Evolutionary conservation across 495 filamentous ascomycete species (phyloP).

Genomic region (Cercophora samala): DNA sequence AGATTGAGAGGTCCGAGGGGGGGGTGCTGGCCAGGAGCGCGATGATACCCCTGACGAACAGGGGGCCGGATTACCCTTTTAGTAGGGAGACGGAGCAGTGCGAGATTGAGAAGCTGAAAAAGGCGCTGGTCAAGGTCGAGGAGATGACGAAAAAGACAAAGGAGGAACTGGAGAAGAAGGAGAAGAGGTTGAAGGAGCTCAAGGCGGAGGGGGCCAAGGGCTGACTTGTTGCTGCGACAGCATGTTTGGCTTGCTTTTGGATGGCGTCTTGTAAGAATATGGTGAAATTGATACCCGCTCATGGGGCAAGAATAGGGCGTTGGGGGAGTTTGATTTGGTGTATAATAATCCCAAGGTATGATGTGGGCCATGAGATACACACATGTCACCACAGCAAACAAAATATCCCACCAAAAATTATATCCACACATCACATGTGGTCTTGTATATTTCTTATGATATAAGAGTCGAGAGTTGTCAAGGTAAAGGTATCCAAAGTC

Average conservation of each 20-base stretch:
- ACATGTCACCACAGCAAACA: too few species aligned
- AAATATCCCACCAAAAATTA: neutral
- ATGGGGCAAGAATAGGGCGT: constrained; percentile 4
- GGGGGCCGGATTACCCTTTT: constrained; percentile 62
- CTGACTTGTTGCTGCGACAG: too few species aligned
- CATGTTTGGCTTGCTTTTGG: too few species aligned
- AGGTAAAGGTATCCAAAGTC: neutral
- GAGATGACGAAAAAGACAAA: constrained; percentile 59
- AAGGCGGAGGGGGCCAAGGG: constrained; percentile 33
- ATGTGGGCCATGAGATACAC: too few species aligned
- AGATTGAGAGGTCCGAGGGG: constrained; percentile 36
- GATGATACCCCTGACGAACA: constrained; percentile 63
- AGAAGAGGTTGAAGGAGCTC: constrained; percentile 46
- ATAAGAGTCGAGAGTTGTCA: neutral
- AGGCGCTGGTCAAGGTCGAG: constrained; percentile 66
- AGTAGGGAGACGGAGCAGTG: constrained; percentile 68
- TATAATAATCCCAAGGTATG: too few species aligned
- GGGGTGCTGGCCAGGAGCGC: constrained; percentile 60
- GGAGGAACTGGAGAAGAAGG: constrained; percentile 61
- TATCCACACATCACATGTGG: neutral
- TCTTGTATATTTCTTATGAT: neutral
- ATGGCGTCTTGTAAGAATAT: constrained; percentile 2
- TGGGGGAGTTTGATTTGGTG: neutral
- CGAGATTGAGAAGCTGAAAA: constrained; percentile 69
- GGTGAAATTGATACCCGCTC: neutral